Conservation (phyloP, 129 eudicot genomes). For the Erigeron canadensis region DNA sequence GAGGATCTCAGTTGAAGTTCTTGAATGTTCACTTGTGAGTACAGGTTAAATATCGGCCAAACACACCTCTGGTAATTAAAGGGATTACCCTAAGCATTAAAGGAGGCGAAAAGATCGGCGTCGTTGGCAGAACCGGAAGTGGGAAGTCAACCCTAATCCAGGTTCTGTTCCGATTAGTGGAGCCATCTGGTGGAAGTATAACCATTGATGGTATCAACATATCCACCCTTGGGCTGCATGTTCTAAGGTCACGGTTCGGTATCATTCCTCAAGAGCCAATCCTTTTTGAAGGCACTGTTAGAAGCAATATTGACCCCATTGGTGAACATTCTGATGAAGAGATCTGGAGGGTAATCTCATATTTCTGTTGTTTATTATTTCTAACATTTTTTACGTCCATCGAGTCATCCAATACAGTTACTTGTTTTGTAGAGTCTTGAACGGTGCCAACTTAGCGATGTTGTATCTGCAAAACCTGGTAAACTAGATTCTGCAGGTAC, state of each 20-base stretch:
- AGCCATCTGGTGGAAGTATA: constrained; percentile 68
- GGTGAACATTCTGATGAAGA: constrained; percentile 66
- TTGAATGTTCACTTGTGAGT: constrained; percentile 14
- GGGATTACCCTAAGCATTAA: constrained; percentile 54
- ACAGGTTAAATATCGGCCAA: constrained; percentile 69
- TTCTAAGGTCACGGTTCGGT: constrained; percentile 74
- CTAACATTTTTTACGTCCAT: not conserved
- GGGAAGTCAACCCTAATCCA: constrained; percentile 86
- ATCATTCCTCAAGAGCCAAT: constrained; percentile 95
- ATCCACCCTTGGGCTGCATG: constrained; percentile 68
- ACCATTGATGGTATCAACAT: constrained; percentile 70
- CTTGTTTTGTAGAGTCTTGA: constrained; percentile 60
- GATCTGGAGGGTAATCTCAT: constrained; percentile 66
- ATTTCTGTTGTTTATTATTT: not conserved
- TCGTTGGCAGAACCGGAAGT: constrained; percentile 90
- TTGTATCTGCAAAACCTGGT: constrained; percentile 65
- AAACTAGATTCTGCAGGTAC: no score
- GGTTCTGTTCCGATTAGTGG: constrained; percentile 75
- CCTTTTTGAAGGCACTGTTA: no score
- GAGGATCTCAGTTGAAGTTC: not conserved
- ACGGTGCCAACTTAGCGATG: constrained; percentile 73
- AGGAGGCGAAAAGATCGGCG: constrained; percentile 87
- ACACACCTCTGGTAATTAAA: constrained; percentile 68
- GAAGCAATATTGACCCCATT: constrained; percentile 75
- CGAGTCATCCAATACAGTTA: constrained; percentile 2